These are phyloP conservation scores for Euphrasia arctica DNA, from an alignment of 305 asterid genomes.

Conservation along the genomic window DNA sequence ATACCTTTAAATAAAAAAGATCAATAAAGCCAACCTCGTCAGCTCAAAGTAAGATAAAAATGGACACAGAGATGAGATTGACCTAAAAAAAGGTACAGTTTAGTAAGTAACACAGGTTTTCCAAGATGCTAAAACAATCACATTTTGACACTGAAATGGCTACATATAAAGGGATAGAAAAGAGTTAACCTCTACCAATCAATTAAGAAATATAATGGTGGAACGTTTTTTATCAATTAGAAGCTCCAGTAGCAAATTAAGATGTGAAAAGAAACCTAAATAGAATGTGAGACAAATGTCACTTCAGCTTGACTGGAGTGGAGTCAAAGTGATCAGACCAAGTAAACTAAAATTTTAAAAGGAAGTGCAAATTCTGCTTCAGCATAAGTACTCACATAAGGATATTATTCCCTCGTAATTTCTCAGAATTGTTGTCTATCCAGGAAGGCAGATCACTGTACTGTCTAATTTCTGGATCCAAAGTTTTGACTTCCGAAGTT, in stretches of 20 bases:
- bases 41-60: constrained; percentile 20
- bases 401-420: constrained; percentile 67
- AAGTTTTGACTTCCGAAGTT: constrained; percentile 62
- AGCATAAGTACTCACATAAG: constrained; percentile 68
- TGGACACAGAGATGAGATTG: not conserved
- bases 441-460: constrained; percentile 91
- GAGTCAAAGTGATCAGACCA: not conserved
- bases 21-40: constrained; percentile 10
- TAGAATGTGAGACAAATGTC: constrained; percentile 3
- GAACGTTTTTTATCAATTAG: not conserved
- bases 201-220: not conserved
- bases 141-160: constrained; percentile 8
- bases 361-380: constrained; percentile 4
- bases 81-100: constrained; percentile 1
- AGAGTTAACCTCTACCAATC: not conserved
- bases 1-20: constrained; percentile 51
- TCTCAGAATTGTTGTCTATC: constrained; percentile 82
- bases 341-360: constrained; percentile 9
- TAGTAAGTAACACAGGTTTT: constrained; percentile 3
- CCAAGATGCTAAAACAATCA: constrained; percentile 1
- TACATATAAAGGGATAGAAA: not conserved
- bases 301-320: constrained; percentile 7
- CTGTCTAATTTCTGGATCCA: constrained; percentile 90
- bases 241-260: constrained; percentile 10
- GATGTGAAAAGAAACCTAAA: constrained; percentile 19